Evolutionary conservation across 108 stramenopile genomes (phyloP), one percentile per base, ranked within the genome.

Genomic region (Aurantiochytrium sp.): DNA sequence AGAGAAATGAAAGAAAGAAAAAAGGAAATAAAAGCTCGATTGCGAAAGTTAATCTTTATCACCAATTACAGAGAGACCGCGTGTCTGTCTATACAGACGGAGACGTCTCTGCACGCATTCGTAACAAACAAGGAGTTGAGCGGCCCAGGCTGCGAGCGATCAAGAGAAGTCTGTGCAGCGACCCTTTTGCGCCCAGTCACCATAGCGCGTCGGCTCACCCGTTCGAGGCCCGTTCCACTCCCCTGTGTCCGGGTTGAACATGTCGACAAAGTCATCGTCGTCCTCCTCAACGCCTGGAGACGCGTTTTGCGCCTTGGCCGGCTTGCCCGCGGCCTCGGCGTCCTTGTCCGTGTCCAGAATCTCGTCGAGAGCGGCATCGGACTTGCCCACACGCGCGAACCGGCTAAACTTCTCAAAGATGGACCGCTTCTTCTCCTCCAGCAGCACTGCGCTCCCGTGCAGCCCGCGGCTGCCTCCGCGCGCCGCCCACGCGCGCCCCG

Each of bases 161-260:
- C 51, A 83, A 18, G n/a, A 25, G 51, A 83, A 83, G 51, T 83
- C 76, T 53, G 76, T 53, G 45, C 23, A 25, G 76, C 76, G 76
- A 16, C 76, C 76, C 76, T 83, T 83, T n/a, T 83, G 76, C 49
- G 76, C 76, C 76, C 76, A 83, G 51, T 83, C 76, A 23, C 76
- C 76, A 23, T 53, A 83, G 49, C 51, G 45, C 25, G 76, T 83
- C 14, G 76, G 76, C 76, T 83, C 76, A 4, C 76, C 76, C 14
- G 25, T 12, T 14, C 76, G 76, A 4, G 76, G 76, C 12, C 76
- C 76, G 23, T 83, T 83, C 76, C 76, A 83, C 76, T 83, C 76
- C 16, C 76, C 76, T 12, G 76, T 83, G 49, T 83, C 76, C 45
- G 76, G 76, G 51, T 83, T 83, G 28, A 83, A 53, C 76, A 83